Evolutionary conservation across 768 basidiomycete genomes (phyloP).

Genomic region (Suillus tomentosus): DNA sequence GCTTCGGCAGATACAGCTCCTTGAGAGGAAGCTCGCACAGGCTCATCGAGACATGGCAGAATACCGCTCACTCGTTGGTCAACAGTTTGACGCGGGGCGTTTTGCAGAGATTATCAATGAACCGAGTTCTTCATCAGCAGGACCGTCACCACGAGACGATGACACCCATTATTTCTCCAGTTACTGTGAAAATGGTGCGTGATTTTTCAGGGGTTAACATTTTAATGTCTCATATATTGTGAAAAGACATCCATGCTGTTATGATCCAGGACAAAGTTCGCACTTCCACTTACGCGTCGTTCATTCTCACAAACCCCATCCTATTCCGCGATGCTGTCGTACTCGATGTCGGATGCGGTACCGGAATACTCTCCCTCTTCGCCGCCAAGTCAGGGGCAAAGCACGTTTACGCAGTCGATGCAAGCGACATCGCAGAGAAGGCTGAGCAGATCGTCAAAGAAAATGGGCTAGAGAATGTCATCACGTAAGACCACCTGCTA

Average conservation of each 20-base stretch:
- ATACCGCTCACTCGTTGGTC: conserved; percentile 58
- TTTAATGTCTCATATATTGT: background rate
- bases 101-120: conserved; percentile 47
- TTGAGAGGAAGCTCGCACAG: conserved; percentile 63
- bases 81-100: conserved; percentile 49
- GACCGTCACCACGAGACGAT: conserved; percentile 60
- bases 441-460: conserved; percentile 76
- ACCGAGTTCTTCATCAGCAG: conserved; percentile 27
- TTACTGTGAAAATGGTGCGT: conserved; percentile 82
- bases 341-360: conserved; percentile 95
- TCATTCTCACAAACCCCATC: conserved; percentile 79
- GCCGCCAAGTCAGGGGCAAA: conserved; percentile 89
- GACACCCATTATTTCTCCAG: conserved; percentile 94
- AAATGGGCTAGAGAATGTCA: conserved; percentile 71
- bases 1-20: conserved; percentile 49
- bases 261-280: conserved; percentile 97
- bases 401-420: conserved; percentile 90
- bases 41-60: conserved; percentile 63
- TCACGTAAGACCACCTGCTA: conserved; percentile 48
- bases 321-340: conserved; percentile 86
- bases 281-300: conserved; percentile 90
- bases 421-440: conserved; percentile 78
- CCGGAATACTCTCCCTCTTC: conserved; percentile 89
- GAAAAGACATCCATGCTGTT: conserved; percentile 88
- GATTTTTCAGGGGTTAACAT: background rate